A percentile compares a stretch with the other conserved stretches of the same genome.
phyloP scores from a whole-genome alignment of 352 stramenopile species.

The Phytopythium oedochilum region DNA sequence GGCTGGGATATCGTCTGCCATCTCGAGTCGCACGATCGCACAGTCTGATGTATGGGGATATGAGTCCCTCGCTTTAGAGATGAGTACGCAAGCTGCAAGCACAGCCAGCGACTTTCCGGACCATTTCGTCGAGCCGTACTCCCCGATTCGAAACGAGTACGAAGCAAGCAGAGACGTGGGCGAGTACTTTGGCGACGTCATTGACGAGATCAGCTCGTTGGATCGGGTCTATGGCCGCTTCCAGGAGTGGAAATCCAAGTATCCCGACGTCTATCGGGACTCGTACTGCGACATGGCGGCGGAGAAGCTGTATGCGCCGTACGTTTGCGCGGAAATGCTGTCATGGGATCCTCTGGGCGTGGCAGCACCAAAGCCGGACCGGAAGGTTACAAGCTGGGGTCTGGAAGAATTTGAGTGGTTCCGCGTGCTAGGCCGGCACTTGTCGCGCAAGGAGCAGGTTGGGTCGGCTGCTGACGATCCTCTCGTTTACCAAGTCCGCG shows the following conservation, averaged over 20 bases:
- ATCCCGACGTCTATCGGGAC: constrained; percentile 62
- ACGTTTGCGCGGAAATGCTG: constrained; percentile 58
- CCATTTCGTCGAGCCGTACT: constrained; percentile 27
- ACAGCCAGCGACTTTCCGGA: constrained; percentile 7
- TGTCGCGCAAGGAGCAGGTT: constrained; percentile 4
- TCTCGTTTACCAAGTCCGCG: constrained; percentile 35
- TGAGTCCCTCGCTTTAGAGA: neutral
- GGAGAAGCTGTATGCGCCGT: constrained; percentile 57
- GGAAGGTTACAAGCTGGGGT: constrained; percentile 14
- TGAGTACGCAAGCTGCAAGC: neutral
- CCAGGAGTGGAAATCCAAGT: constrained; percentile 67
- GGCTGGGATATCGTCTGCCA: neutral
- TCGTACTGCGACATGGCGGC: constrained; percentile 56
- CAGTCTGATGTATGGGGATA: constrained; percentile 8
- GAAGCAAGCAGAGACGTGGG: neutral
- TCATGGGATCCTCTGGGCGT: constrained; percentile 58
- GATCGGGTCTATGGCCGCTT: constrained; percentile 55
- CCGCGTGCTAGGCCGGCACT: constrained; percentile 31
- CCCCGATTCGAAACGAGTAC: neutral
- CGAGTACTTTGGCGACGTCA: constrained; percentile 53
- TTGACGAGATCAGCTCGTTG: constrained; percentile 69
- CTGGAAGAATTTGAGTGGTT: constrained; percentile 54
- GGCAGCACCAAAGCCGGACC: constrained; percentile 5
- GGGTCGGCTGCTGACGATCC: constrained; percentile 15
- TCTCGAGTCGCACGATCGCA: neutral